Percentiles rank a stretch among this genome's conserved stretches.
Evolutionary conservation across 306 rosid genomes (phyloP).

Genomic region (peach (Prunus persica)): Prunus_persica_NCBIv2 NC_034015.1:19017001-19017500

Average conservation of each 20-base stretch:
- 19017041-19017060: neutral
- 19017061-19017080: neutral
- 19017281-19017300: too few relatives aligned
- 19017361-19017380: slow-evolving; percentile 12
- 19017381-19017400: slow-evolving; percentile 59
- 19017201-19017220: neutral
- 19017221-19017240: neutral
- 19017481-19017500: slow-evolving; percentile 58
- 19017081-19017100: slow-evolving; percentile 2
- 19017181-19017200: neutral
- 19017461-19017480: slow-evolving; percentile 82
- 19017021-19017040: neutral
- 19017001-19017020: neutral
- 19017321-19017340: neutral
- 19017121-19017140: slow-evolving; percentile 60
- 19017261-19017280: neutral
- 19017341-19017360: slow-evolving; percentile 13
- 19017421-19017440: slow-evolving; percentile 66
- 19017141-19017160: slow-evolving; percentile 58
- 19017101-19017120: slow-evolving; percentile 75
- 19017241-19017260: neutral
- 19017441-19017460: slow-evolving; percentile 74
- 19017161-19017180: slow-evolving; percentile 47
- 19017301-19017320: neutral
- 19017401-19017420: slow-evolving; percentile 65